Evolutionary conservation across 2,329 filamentous ascomycete genomes (phyloP), one percentile per base, ranked within the genome.

Genomic region (Fusarium sp.): DNA sequence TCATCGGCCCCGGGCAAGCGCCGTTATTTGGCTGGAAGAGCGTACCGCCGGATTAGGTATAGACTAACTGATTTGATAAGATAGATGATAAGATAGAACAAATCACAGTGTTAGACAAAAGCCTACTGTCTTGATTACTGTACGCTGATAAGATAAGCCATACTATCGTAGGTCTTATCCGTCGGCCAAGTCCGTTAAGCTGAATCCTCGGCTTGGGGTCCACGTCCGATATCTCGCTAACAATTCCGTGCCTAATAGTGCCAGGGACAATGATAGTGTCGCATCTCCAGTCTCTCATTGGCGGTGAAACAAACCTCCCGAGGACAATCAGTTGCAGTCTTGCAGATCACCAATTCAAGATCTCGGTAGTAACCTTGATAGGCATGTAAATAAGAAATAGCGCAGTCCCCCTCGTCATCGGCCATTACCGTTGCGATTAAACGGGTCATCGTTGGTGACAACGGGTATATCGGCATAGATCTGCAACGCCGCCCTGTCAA

Each of bases 401-500:
- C 59, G 51, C 61, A 42, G 10, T 42, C 21, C 55, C 54, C 51
- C 51, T 34, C 21, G 13, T 50, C 25, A 19, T 42, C n/a, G 12
- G 26, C 28, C 18, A 26, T 19, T 55, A 41, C 26, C 55, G 39
- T 26, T 21, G n/a, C 25, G 5, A 30, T 31, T n/a, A 28, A 46
- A 46, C 42, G 19, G 51, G 42, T 18, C 53, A 61, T 41, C 44
- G 60, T 18, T 50, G 13, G 30, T n/a, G 26, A 34, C 49, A 26
- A 31, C 62, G 62, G 62, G 42, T 65, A 65, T 51, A 37, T 45
- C 62, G 62, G 62, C 62, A 65, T 23, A n/a, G 45, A 46, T 30
- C 39, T 46, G 42, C 45, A 34, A 21, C 44, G 23, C 21, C 44
- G 21, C 31, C 55, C 25, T 26, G 18, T 62, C 55, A 37, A 39